Evolutionary conservation across 208 protist genomes (phyloP).

Genomic region (Leishmania major): DNA sequence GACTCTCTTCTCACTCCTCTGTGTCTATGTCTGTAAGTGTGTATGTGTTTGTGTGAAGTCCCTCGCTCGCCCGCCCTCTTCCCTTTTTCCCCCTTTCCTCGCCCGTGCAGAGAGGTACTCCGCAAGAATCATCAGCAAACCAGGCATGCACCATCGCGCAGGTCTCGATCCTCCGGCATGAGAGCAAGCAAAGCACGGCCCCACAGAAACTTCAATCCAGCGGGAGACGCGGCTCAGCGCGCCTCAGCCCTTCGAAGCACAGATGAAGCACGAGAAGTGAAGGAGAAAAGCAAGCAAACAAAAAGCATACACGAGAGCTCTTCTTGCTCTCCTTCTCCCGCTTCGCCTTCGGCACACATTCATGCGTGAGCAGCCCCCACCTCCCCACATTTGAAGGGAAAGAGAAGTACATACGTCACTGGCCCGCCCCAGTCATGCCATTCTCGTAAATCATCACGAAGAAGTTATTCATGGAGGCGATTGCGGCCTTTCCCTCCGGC

Average conservation of each 20-base stretch:
- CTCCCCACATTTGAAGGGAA: neutral
- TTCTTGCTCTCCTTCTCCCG: neutral
- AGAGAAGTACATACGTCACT: neutral
- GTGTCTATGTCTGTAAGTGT: neutral
- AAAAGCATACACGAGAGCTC: neutral
- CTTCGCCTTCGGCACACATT: neutral
- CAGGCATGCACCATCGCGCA: neutral
- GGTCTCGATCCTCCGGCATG: neutral
- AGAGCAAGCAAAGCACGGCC: neutral
- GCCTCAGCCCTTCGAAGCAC: neutral
- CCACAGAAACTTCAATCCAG: neutral
- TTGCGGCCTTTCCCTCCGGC: slow-evolving; percentile 49
- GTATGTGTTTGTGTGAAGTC: neutral
- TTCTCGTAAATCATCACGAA: slow-evolving; percentile 69
- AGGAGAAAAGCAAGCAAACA: neutral
- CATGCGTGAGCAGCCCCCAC: neutral
- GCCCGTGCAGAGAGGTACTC: neutral
- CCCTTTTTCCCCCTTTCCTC: neutral
- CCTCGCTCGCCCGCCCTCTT: neutral
- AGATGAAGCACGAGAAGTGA: neutral
- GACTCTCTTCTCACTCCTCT: too few species aligned
- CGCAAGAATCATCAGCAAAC: neutral
- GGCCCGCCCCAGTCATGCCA: slow-evolving; percentile 4
- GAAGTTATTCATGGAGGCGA: slow-evolving; percentile 75
- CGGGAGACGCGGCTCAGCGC: neutral